Evolutionary conservation across 495 filamentous ascomycete species (phyloP).

Genomic region (Penicillium verhagenii): DNA sequence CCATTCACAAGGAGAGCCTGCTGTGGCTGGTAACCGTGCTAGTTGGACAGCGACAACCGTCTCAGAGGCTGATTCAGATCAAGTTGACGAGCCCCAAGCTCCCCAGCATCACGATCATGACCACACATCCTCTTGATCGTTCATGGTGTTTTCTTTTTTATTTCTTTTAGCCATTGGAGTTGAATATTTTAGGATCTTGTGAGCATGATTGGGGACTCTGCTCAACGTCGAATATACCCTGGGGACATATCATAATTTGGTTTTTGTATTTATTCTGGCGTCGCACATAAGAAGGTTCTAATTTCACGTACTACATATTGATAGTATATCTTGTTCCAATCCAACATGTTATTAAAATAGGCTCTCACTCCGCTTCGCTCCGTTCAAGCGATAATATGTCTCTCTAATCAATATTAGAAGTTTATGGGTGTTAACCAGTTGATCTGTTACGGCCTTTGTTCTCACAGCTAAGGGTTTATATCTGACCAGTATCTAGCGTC

Average conservation of each 20-base stretch:
- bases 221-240: slow-evolving; percentile 14
- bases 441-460: neutral
- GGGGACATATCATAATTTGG: slow-evolving; percentile 7
- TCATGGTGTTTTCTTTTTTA: slow-evolving; percentile 8
- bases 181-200: neutral
- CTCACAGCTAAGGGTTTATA: neutral
- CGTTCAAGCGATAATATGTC: too few species aligned
- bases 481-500: neutral
- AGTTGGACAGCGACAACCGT: slow-evolving; percentile 22
- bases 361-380: too few species aligned
- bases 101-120: neutral
- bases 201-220: slow-evolving; percentile 6
- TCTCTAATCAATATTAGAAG: neutral
- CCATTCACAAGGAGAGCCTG: slow-evolving; percentile 4
- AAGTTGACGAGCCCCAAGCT: neutral
- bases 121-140: neutral
- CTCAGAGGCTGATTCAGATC: slow-evolving; percentile 12
- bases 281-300: neutral
- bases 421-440: too few species aligned
- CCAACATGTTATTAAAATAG: too few species aligned
- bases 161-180: slow-evolving; percentile 3
- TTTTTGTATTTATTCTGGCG: neutral
- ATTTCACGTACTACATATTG: neutral
- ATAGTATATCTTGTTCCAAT: neutral
- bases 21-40: slow-evolving; percentile 10